Conservation (phyloP, 2,329 filamentous ascomycete species). For the Botrytis hyacinthi region DNA sequence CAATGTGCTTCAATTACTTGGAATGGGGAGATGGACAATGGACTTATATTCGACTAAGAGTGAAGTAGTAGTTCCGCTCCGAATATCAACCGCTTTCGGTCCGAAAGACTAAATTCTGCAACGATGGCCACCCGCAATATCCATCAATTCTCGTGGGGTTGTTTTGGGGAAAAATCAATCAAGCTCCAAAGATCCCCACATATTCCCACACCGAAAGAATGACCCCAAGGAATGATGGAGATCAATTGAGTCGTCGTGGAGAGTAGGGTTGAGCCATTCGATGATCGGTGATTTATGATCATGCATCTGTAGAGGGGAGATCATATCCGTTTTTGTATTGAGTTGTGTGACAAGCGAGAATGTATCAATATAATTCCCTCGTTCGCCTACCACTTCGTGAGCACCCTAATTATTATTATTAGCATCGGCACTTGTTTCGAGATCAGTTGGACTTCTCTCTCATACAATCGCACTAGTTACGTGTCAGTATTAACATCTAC, state of each 20-base stretch:
- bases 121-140: neutral
- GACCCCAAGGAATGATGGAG: neutral
- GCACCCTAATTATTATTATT: slow-evolving; percentile 10
- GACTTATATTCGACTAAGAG: neutral
- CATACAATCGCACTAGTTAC: slow-evolving; percentile 39
- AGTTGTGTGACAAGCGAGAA: neutral
- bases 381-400: slow-evolving; percentile 33
- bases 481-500: slow-evolving; percentile 35
- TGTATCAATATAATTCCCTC: slow-evolving; percentile 33
- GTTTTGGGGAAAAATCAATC: neutral
- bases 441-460: slow-evolving; percentile 2
- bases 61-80: neutral
- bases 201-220: neutral
- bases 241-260: neutral
- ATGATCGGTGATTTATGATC: neutral
- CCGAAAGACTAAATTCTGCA: neutral
- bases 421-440: slow-evolving; percentile 10
- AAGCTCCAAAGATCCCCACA: neutral
- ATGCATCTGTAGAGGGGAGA: neutral
- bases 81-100: slow-evolving; percentile 4
- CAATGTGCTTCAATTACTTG: neutral
- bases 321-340: slow-evolving; percentile 2
- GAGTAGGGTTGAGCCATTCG: neutral
- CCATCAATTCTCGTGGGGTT: neutral
- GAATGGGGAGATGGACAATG: neutral